A percentile compares a stretch with the other conserved stretches of the same genome.
These are phyloP conservation scores for Coemansia brasiliensis DNA, from an alignment of 192 early-diverging fungal species.

Conservation along the genomic window DNA sequence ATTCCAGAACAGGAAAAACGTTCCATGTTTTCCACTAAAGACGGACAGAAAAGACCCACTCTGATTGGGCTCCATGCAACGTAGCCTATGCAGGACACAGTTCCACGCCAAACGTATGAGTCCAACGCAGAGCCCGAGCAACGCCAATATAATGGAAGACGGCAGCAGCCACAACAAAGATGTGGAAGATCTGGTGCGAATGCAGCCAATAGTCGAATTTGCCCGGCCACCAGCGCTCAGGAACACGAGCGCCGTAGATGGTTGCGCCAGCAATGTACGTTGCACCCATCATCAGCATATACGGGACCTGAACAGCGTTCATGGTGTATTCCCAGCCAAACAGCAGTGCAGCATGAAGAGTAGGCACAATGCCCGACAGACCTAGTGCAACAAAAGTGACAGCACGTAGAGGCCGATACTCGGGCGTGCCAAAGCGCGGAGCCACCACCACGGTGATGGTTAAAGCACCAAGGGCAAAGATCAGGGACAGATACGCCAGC, in stretches of 20 bases:
- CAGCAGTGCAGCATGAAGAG: conserved; percentile 61
- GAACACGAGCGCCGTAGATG: conserved; percentile 81
- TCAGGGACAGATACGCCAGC: conserved; percentile 60
- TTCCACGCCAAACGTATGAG: conserved; percentile 33
- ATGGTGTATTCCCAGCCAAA: conserved; percentile 66
- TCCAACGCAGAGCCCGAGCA: conserved; percentile 56
- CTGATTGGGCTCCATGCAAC: neutral
- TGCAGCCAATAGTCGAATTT: conserved; percentile 77
- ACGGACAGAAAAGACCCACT: neutral
- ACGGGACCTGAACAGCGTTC: conserved; percentile 62
- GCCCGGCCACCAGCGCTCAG: conserved; percentile 86
- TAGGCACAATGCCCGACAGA: conserved; percentile 70
- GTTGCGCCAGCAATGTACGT: conserved; percentile 81
- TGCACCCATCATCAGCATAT: conserved; percentile 70
- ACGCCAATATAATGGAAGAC: conserved; percentile 71
- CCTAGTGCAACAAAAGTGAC: conserved; percentile 80
- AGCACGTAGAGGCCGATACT: conserved; percentile 79
- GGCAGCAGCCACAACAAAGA: conserved; percentile 76
- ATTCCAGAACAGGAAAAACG: neutral
- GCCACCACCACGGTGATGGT: conserved; percentile 65
- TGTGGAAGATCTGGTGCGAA: conserved; percentile 92
- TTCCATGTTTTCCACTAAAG: neutral
- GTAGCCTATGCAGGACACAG: conserved; percentile 17
- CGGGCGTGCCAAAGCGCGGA: conserved; percentile 67
- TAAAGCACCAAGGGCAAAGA: conserved; percentile 62